Evolutionary conservation across 2,329 filamentous ascomycete genomes (phyloP), one percentile per base, ranked within the genome.

Genomic region (Microdochium nivale): DNA sequence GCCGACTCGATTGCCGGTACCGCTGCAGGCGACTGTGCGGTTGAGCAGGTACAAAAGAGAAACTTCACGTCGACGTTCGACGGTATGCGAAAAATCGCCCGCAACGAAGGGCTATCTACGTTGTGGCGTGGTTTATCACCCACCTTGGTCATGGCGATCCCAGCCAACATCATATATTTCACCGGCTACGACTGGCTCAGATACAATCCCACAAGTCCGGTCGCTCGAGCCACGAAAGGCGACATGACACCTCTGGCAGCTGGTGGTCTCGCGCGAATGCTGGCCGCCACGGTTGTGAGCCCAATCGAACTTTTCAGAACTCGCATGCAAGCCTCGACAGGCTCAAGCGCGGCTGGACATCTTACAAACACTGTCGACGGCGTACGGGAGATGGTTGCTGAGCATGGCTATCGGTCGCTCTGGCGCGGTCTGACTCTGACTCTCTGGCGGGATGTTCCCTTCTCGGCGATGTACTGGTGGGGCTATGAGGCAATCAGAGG

Each of bases 381-480:
- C 3, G 70, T 97, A 27, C 76, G 81, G 58, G 82, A 87, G 30
- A 94, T 96, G 89, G 88, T 96, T 1, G 76, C 77, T 10, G 70
- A 73, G 0, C 79, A 88, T 55, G 94, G 94, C 2, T 90, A 94
- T 59, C 77, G 78, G 1, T 89, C 90, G 2, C 73, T 99, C 0
- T 99, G 94, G 94, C 80, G 92, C 52, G 94, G 94, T 0, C 71
- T 99, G 51, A 90, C 86, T 0, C 73, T 99, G 60, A 97, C 92
- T 0, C 79, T 99, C 53, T 99, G 94, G 94, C 81, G 94, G 56
- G 94, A 99, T 64, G 94, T 97, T 0, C 94, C 94, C 0, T 99
- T 99, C 63, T 97, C 92, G 1, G 94, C 88, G 3, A 80, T 99
- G 46, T 99, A 99, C 73, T 99, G 94, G 94, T 95, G 88, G 84